Conservation (phyloP, 441 rosid genomes). For the Adansonia madagascariensis region DNA sequence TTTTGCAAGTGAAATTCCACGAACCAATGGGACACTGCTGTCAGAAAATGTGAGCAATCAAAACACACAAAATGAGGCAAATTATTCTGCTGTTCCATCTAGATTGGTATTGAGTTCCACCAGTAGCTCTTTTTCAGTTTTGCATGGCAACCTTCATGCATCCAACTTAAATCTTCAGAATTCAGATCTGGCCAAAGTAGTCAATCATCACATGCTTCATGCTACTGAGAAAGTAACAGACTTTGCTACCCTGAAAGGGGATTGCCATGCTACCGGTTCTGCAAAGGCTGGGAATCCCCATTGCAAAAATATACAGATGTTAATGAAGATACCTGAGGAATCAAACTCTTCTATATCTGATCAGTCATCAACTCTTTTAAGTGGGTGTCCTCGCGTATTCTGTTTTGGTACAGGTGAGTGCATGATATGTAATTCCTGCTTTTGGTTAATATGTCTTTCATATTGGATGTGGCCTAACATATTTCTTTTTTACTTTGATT, state of each 20-base stretch:
- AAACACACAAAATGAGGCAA: slow-evolving; percentile 32
- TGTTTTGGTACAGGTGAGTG: slow-evolving; percentile 54
- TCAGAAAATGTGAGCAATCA: slow-evolving; percentile 34
- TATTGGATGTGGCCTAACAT: slow-evolving; percentile 24
- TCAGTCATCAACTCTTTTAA: slow-evolving; percentile 28
- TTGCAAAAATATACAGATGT: slow-evolving; percentile 23
- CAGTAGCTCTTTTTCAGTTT: slow-evolving; percentile 24
- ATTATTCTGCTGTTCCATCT: slow-evolving; percentile 30
- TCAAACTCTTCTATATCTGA: slow-evolving; percentile 32
- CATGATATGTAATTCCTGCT: background rate
- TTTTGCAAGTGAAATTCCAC: slow-evolving; percentile 33
- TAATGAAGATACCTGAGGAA: slow-evolving; percentile 26
- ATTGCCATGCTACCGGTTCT: slow-evolving; percentile 23
- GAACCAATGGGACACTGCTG: slow-evolving; percentile 24
- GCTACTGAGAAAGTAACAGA: slow-evolving; percentile 36
- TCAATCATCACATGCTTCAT: slow-evolving; percentile 27
- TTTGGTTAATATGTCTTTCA: slow-evolving; percentile 13
- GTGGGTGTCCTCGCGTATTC: slow-evolving; percentile 45
- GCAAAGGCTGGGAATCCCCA: slow-evolving; percentile 33
- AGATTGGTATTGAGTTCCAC: slow-evolving; percentile 23
- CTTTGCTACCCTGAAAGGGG: slow-evolving; percentile 32
- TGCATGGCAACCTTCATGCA: slow-evolving; percentile 34
- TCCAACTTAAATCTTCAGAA: slow-evolving; percentile 27
- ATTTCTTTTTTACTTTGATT: slow-evolving; percentile 23
- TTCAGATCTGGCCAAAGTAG: slow-evolving; percentile 35